Conservation (phyloP, 116 monocot species). For the Phalaenopsis hybrid region DNA sequence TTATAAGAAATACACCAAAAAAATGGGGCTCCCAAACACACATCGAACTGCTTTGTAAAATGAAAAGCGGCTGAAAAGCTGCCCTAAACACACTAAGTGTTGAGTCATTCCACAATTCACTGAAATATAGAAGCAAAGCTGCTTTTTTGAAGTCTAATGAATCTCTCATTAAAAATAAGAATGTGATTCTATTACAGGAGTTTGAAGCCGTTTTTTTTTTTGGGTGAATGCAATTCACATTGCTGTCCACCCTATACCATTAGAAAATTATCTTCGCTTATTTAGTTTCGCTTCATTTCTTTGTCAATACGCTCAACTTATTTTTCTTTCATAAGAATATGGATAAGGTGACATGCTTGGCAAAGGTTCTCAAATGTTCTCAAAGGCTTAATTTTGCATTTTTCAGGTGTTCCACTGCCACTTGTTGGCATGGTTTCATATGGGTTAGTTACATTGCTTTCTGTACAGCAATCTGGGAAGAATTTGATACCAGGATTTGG, state of each 20-base stretch:
- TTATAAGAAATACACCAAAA: too few relatives aligned
- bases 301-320: background rate
- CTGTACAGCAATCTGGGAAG: conserved; percentile 48
- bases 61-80: too few relatives aligned
- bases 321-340: background rate
- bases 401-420: conserved; percentile 86
- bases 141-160: too few relatives aligned
- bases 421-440: conserved; percentile 79
- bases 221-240: background rate
- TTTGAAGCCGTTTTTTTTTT: background rate
- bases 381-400: conserved; percentile 11
- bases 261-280: background rate
- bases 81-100: too few relatives aligned
- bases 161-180: too few relatives aligned
- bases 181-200: too few relatives aligned
- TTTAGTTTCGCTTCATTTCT: background rate
- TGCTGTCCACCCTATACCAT: background rate
- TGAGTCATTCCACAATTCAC: too few relatives aligned
- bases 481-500: conserved; percentile 28
- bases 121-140: too few relatives aligned
- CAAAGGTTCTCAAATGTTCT: background rate
- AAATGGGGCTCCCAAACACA: too few relatives aligned
- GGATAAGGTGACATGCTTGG: background rate
- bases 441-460: conserved; percentile 62
- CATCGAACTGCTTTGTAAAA: too few relatives aligned